These are phyloP conservation scores for Tanacetum coccineum DNA, from an alignment of 129 eudicot genomes.

Conservation along the genomic window DNA sequence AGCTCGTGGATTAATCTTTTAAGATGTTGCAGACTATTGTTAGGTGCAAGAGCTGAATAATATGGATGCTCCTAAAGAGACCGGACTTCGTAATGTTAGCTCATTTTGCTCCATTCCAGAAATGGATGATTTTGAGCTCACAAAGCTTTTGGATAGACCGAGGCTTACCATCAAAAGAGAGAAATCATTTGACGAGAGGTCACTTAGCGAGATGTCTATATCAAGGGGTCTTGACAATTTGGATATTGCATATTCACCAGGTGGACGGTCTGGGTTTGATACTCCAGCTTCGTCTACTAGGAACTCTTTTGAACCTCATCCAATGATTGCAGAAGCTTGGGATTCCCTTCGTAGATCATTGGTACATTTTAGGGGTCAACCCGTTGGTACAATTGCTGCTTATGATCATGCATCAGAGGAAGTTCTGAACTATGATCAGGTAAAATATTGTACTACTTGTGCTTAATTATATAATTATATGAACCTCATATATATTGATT, in stretches of 20 bases:
- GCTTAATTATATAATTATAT: not conserved
- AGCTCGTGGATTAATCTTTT: not conserved
- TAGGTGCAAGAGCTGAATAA: constrained; percentile 23
- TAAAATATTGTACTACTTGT: constrained; percentile 13
- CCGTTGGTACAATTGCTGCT: constrained; percentile 97
- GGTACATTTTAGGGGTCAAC: constrained; percentile 89
- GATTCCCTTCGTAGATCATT: constrained; percentile 83
- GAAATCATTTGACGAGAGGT: constrained; percentile 95
- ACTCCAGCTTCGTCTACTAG: constrained; percentile 89
- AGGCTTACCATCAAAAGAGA: constrained; percentile 71
- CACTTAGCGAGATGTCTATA: constrained; percentile 84
- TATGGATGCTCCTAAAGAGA: constrained; percentile 55
- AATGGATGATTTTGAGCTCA: constrained; percentile 80
- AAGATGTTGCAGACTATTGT: constrained; percentile 33
- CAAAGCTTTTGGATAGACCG: constrained; percentile 79
- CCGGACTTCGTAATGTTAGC: constrained; percentile 73
- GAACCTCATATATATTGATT: not conserved
- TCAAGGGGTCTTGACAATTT: constrained; percentile 69
- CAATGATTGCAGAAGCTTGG: constrained; percentile 98
- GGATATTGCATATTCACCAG: constrained; percentile 82
- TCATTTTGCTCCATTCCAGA: constrained; percentile 77
- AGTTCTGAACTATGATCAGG: constrained; percentile 97
- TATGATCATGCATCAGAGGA: constrained; percentile 98
- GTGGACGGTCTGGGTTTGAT: constrained; percentile 70
- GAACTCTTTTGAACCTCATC: constrained; percentile 95